Evolutionary conservation across 495 filamentous ascomycete species (phyloP).

Genomic region (Letharia columbiana): DNA sequence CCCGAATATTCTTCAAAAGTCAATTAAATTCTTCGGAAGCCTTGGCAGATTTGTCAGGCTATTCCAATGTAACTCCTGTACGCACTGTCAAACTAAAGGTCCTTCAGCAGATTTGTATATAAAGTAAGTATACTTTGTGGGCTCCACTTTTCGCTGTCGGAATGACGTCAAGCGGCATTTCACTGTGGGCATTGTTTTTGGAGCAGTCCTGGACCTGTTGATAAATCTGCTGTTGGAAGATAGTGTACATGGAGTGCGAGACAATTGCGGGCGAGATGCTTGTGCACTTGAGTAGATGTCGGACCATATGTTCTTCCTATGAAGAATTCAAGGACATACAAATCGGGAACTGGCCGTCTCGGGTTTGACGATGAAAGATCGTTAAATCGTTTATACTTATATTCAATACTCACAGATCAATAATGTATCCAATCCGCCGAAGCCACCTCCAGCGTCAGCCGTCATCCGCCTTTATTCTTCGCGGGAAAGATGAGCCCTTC

Average conservation of each 20-base stretch:
- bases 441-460: not conserved
- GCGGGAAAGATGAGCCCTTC: conserved; percentile 11
- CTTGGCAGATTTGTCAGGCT: not conserved
- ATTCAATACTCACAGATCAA: conserved; percentile 1
- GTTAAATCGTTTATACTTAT: not conserved
- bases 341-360: not conserved
- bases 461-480: not conserved
- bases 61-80: not conserved
- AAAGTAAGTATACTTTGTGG: not conserved
- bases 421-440: not conserved
- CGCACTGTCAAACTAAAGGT: not conserved
- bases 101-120: not conserved
- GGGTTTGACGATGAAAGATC: not conserved
- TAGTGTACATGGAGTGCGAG: not conserved
- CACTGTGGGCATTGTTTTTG: not conserved
- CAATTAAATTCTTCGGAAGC: not conserved
- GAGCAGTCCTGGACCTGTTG: not conserved
- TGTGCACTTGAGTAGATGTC: not conserved
- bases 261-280: not conserved
- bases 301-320: too few species aligned
- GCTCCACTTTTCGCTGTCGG: not conserved
- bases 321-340: too few species aligned
- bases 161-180: conserved; percentile 12
- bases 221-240: not conserved
- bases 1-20: not conserved